phyloP scores from a whole-genome alignment of 306 rosid genomes.

The Phaseolus lunatus region DNA sequence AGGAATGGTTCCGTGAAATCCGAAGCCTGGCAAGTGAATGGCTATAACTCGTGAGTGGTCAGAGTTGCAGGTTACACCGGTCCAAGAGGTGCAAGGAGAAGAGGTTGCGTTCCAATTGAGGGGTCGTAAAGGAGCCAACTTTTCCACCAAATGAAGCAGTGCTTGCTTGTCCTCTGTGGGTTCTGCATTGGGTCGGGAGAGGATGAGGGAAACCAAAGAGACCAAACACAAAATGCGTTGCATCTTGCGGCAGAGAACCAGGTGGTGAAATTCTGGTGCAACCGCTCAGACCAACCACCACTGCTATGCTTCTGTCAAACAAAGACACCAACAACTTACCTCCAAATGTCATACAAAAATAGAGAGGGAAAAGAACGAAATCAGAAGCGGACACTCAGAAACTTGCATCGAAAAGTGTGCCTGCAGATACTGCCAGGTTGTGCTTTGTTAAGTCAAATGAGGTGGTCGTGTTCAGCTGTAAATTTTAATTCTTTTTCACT shows the following conservation, averaged over 20 bases:
- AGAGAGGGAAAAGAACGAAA: too few species aligned
- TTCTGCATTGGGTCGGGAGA: slow-evolving; percentile 62
- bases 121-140: slow-evolving; percentile 66
- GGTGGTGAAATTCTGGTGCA: slow-evolving; percentile 23
- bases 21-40: slow-evolving; percentile 75
- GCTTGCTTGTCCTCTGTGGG: slow-evolving; percentile 68
- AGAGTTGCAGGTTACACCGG: slow-evolving; percentile 71
- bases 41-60: slow-evolving; percentile 62
- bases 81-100: slow-evolving; percentile 71
- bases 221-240: slow-evolving; percentile 46
- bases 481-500: too few species aligned
- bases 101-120: slow-evolving; percentile 72
- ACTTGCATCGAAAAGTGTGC: not conserved
- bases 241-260: slow-evolving; percentile 11
- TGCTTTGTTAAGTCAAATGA: not conserved
- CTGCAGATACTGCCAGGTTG: not conserved
- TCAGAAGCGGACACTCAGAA: not conserved
- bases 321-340: not conserved
- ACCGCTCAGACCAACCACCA: slow-evolving; percentile 5
- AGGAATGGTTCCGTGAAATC: slow-evolving; percentile 81
- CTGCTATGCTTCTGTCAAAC: not conserved
- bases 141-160: slow-evolving; percentile 65
- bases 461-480: not conserved
- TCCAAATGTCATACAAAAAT: not conserved
- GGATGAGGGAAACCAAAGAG: slow-evolving; percentile 53